Percentiles rank a stretch among this genome's conserved stretches.
Conservation (phyloP, 306 rosid species). For the Boehmeria nivea region DNA sequence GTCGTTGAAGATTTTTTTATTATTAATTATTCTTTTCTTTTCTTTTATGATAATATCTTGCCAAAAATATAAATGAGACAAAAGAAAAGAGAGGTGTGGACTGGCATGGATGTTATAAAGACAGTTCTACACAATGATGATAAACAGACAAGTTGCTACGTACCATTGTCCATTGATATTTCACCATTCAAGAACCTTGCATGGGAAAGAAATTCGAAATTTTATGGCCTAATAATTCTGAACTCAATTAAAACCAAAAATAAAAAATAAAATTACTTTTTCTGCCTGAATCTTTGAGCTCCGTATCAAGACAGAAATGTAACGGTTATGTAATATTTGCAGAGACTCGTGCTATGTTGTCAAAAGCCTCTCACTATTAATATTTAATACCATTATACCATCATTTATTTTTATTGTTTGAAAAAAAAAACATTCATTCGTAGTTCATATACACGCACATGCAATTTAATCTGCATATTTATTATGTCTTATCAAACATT, state of each 20-base stretch:
- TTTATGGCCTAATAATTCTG: neutral
- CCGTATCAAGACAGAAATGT: too few relatives aligned
- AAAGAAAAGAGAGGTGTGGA: neutral
- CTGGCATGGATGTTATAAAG: neutral
- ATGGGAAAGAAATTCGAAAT: neutral
- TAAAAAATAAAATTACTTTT: neutral
- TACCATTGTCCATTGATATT: neutral
- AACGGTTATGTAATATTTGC: neutral
- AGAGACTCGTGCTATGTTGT: neutral
- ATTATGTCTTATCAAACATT: too few relatives aligned
- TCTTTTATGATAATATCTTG: neutral
- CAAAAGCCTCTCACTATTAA: neutral
- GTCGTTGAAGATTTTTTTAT: too few relatives aligned
- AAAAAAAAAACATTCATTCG: too few relatives aligned
- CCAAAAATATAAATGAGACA: neutral
- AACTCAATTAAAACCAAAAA: neutral
- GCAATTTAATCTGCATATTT: too few relatives aligned
- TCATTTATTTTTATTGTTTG: too few relatives aligned
- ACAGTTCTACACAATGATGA: too few relatives aligned
- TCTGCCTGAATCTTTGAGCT: conserved; percentile 11
- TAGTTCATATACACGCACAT: too few relatives aligned
- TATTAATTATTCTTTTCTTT: neutral
- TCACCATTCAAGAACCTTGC: conserved; percentile 1
- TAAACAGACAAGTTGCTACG: neutral
- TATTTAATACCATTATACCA: too few relatives aligned